These are phyloP conservation scores for Pythium myriotylum DNA, from an alignment of 352 stramenopile genomes.

Conservation along the genomic window DNA sequence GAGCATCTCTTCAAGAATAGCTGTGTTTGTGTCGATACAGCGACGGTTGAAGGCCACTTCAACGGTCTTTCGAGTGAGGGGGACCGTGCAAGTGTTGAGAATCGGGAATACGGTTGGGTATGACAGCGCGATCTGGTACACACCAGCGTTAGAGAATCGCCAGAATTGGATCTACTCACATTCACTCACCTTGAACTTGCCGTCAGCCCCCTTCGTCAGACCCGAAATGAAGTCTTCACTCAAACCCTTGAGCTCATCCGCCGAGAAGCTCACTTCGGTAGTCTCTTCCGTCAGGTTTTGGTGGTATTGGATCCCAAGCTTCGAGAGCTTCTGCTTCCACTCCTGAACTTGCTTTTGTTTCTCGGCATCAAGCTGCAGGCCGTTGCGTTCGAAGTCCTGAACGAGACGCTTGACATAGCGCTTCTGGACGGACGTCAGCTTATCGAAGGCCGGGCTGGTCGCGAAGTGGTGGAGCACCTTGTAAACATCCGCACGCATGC, in stretches of 20 bases:
- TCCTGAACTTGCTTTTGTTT: constrained; percentile 52
- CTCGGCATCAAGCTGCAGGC: constrained; percentile 61
- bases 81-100: constrained; percentile 84
- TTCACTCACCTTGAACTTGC: constrained; percentile 79
- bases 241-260: constrained; percentile 77
- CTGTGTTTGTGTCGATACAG: constrained; percentile 84
- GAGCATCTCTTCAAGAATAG: constrained; percentile 84
- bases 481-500: constrained; percentile 89
- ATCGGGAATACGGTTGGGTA: constrained; percentile 92
- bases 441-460: constrained; percentile 46
- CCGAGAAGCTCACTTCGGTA: constrained; percentile 77
- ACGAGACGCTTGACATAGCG: constrained; percentile 81
- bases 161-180: no score
- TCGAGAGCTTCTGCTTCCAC: constrained; percentile 80
- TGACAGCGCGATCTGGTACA: constrained; percentile 80
- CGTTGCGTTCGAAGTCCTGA: constrained; percentile 87
- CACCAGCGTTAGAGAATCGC: no score
- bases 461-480: constrained; percentile 65
- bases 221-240: constrained; percentile 77
- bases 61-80: constrained; percentile 81
- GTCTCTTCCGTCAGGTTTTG: constrained; percentile 88
- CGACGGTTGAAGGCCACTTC: constrained; percentile 80
- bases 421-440: constrained; percentile 55
- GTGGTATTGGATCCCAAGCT: constrained; percentile 81
- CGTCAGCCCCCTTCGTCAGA: constrained; percentile 68